Evolutionary conservation across 805 yeast genomes (phyloP).

Genomic region (Candida stauntonica): DNA sequence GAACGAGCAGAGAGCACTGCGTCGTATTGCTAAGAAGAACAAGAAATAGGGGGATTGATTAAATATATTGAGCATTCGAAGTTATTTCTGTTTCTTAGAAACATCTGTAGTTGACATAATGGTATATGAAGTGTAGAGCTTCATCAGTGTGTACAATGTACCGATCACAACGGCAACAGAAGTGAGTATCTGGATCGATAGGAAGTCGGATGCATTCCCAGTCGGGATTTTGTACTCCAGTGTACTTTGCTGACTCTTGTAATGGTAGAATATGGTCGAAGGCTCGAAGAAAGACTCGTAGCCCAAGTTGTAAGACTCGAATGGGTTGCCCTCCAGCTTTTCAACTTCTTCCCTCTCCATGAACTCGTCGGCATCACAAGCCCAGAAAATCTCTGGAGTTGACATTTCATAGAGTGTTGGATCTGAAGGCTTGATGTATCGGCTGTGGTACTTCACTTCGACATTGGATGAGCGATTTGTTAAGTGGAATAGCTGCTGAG

Average conservation of each 20-base stretch:
- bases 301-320: conserved; percentile 38
- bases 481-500: conserved; percentile 39
- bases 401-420: conserved; percentile 21
- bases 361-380: conserved; percentile 36
- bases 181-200: conserved; percentile 34
- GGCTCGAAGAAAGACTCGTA: conserved; percentile 43
- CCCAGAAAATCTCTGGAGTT: conserved; percentile 45
- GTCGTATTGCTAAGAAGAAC: conserved; percentile 83
- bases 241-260: conserved; percentile 13
- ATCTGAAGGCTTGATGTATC: conserved; percentile 42
- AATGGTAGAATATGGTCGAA: conserved; percentile 39
- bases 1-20: conserved; percentile 93
- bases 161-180: conserved; percentile 32
- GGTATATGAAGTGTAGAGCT: conserved; percentile 15
- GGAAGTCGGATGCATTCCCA: conserved; percentile 31
- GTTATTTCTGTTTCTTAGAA: conserved; percentile 4
- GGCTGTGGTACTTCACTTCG: conserved; percentile 45
- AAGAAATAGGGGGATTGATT: conserved; percentile 41
- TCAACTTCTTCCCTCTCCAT: conserved; percentile 22
- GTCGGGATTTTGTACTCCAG: conserved; percentile 38
- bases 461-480: conserved; percentile 22
- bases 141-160: conserved; percentile 29
- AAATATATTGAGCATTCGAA: neutral
- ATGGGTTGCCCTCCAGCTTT: conserved; percentile 30
- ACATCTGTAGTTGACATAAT: neutral